Percentiles rank a stretch among this genome's conserved stretches.
These are phyloP conservation scores for Saccharomyces cerevisiae DNA, from an alignment of 805 yeast genomes.

Conservation along the genomic window DNA sequence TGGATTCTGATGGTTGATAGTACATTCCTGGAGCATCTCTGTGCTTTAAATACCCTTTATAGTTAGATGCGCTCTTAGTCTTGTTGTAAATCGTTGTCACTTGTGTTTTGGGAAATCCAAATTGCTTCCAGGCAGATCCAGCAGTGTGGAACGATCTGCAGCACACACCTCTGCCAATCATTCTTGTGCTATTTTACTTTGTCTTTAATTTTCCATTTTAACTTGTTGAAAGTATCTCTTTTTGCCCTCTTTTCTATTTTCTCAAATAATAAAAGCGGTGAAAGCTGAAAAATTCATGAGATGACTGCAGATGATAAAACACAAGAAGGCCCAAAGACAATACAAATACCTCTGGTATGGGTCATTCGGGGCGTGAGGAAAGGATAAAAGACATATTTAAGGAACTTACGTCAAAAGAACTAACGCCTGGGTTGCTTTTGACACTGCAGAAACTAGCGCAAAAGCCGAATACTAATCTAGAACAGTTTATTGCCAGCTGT, in stretches of 20 bases:
- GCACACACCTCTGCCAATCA: background rate
- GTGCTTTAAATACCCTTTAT: slow-evolving; percentile 37
- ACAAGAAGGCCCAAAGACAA: background rate
- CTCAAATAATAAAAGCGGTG: background rate
- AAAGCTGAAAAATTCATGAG: background rate
- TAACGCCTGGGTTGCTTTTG: background rate
- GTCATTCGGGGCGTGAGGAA: background rate
- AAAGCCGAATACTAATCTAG: slow-evolving; percentile 7
- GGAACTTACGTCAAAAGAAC: background rate
- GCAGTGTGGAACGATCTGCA: background rate
- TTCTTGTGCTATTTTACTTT: background rate
- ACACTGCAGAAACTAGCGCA: slow-evolving; percentile 15
- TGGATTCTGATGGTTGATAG: slow-evolving; percentile 56
- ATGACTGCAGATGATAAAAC: background rate
- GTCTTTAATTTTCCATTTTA: background rate
- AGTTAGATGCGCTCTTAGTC: slow-evolving; percentile 55
- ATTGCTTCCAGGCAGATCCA: background rate
- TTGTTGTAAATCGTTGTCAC: slow-evolving; percentile 45
- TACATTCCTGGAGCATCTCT: slow-evolving; percentile 52
- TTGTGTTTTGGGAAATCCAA: slow-evolving; percentile 32
- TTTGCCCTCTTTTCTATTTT: background rate
- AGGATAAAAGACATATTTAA: background rate
- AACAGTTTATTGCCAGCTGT: slow-evolving; percentile 17
- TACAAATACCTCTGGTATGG: background rate
- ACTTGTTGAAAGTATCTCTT: background rate